Evolutionary conservation across 768 basidiomycete species (phyloP), one percentile per base, ranked within the genome.

Genomic region (Rhizopogon vesiculosus): DNA sequence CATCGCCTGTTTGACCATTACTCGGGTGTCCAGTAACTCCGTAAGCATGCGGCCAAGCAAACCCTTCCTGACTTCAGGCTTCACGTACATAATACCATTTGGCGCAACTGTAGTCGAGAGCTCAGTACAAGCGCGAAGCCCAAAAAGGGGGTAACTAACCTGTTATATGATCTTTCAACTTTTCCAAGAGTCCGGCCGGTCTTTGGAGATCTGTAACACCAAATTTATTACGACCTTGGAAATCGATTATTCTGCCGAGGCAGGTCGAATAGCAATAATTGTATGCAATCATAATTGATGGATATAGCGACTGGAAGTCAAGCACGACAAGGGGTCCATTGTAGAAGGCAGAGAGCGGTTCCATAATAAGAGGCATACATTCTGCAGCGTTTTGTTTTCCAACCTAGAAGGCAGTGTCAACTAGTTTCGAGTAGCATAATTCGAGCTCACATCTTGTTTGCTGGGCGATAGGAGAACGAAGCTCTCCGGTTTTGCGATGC

Each of bases 1-100:
- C 94, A 97, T 94, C 3, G 91, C 93, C 59, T 93, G 88, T 67
- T 98, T 99, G 25, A 99, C 89, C 97, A 99, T 98, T 5, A 98
- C 91, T 53, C 97, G 80, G 16, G 96, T 98, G 51, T 98, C 92
- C 59, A 99, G 74, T 3, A 98, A 75, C 70, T 99, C 97, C 3
- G 79, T 81, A 59, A 99, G 75, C 96, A 99, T 98, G 57, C 95
- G 85, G 3, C 86, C 85, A 9, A 99, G 75, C 5, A 97, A 77
- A 16, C 93, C 93, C 65, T 84, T 87, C 19, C 97, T 82, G 3
- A 98, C 86, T 45, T 79, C 78, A 0, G 86, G 77, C 64, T 96
- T 97, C 56, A 93, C 89, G 68, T 93, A 99, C 73, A 98, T 84
- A 57, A 98, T 87, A 3, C 97, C 97, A 65, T 97, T 98, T 0